phyloP scores from a whole-genome alignment of 208 protist species.

The Herpetomonas tarakana region DNA sequence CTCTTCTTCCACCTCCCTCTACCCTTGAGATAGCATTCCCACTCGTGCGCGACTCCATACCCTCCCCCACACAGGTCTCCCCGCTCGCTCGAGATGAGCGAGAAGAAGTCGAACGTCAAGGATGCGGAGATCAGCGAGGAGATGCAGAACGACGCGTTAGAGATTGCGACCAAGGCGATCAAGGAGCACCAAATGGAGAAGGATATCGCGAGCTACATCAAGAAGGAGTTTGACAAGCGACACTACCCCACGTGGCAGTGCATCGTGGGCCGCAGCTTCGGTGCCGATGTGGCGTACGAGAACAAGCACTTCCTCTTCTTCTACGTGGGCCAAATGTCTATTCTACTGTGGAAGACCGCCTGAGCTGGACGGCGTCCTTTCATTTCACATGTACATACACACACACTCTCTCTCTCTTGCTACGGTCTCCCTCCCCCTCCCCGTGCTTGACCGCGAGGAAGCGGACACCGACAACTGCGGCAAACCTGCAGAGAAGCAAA shows the following conservation, averaged over 20 bases:
- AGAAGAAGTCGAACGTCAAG: slow-evolving; percentile 90
- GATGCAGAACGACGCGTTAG: slow-evolving; percentile 98
- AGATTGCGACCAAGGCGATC: slow-evolving; percentile 96
- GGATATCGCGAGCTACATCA: slow-evolving; percentile 99
- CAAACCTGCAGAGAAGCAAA: too few relatives aligned
- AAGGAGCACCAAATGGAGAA: slow-evolving; percentile 99
- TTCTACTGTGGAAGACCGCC: slow-evolving; percentile 96
- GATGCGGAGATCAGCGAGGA: slow-evolving; percentile 94
- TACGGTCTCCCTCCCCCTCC: too few relatives aligned
- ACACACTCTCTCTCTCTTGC: too few relatives aligned
- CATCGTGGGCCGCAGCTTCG: slow-evolving; percentile 99
- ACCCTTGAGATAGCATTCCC: too few relatives aligned
- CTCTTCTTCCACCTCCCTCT: too few relatives aligned
- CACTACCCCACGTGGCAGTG: slow-evolving; percentile 99
- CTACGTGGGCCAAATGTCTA: slow-evolving; percentile 98
- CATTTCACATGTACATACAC: too few relatives aligned
- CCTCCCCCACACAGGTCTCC: too few relatives aligned
- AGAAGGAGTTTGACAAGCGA: slow-evolving; percentile 99
- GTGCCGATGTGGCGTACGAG: slow-evolving; percentile 99
- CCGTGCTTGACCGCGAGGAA: too few relatives aligned
- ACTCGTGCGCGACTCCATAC: too few relatives aligned
- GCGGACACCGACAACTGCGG: too few relatives aligned
- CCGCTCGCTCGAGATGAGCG: too few relatives aligned
- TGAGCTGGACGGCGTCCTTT: slow-evolving; percentile 14
- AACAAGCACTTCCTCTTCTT: slow-evolving; percentile 99